Evolutionary conservation across 2,329 filamentous ascomycete species (phyloP).

Genomic region (Calonectria pauciramosa): DNA sequence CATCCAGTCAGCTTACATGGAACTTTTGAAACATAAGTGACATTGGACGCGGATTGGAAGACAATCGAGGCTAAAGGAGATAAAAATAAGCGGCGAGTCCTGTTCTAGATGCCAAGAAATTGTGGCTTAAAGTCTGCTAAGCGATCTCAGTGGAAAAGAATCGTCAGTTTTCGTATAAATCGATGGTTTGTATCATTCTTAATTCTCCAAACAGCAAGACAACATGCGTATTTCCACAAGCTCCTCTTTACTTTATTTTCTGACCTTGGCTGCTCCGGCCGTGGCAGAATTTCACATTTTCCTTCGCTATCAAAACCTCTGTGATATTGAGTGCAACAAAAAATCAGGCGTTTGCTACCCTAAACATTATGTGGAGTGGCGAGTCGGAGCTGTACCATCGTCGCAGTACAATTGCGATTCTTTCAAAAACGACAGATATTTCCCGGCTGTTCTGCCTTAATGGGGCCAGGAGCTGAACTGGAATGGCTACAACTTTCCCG

Average conservation of each 20-base stretch:
- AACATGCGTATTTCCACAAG: not conserved
- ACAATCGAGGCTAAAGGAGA: not conserved
- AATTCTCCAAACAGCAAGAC: not conserved
- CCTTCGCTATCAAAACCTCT: conserved; percentile 2
- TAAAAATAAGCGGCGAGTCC: not conserved
- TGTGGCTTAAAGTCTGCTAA: not conserved
- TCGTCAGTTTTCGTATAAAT: not conserved
- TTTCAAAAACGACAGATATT: conserved; percentile 6
- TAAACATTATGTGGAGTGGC: conserved; percentile 19
- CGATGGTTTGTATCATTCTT: not conserved
- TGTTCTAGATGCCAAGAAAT: too few relatives aligned
- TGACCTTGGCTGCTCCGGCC: not conserved
- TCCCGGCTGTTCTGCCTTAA: not conserved
- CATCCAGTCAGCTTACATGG: not conserved
- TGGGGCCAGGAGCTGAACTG: not conserved
- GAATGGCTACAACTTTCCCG: conserved; percentile 9
- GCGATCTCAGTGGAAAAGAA: not conserved
- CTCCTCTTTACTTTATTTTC: not conserved
- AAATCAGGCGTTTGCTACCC: conserved; percentile 5
- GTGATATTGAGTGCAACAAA: conserved; percentile 15
- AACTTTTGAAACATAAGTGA: not conserved
- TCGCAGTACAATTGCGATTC: conserved; percentile 8
- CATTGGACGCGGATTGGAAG: too few relatives aligned
- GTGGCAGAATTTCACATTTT: conserved; percentile 2
- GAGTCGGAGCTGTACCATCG: conserved; percentile 6